Percentiles rank a stretch among this genome's conserved stretches.
Evolutionary conservation across 768 basidiomycete species (phyloP).

Genomic region (Pulveroboletus sp.): DNA sequence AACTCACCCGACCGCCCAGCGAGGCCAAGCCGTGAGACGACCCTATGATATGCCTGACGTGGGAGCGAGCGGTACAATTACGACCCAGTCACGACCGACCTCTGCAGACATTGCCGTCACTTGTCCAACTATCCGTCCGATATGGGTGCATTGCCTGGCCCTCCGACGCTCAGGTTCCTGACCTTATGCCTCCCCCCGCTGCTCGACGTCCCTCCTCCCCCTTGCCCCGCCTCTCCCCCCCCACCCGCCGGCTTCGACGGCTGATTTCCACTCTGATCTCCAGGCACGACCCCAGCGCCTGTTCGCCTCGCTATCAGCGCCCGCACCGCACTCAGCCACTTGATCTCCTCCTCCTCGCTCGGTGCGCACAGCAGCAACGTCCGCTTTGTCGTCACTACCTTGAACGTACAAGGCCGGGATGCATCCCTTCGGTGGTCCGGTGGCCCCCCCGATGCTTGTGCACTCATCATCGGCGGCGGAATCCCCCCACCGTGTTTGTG

Average conservation of each 20-base stretch:
- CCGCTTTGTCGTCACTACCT: slow-evolving; percentile 92
- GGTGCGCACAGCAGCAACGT: slow-evolving; percentile 89
- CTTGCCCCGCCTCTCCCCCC: no score
- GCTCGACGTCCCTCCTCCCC: slow-evolving; percentile 22
- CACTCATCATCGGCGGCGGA: slow-evolving; percentile 29
- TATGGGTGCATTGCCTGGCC: slow-evolving; percentile 31
- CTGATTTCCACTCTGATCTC: slow-evolving; percentile 32
- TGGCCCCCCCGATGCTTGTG: slow-evolving; percentile 34
- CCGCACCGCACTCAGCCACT: slow-evolving; percentile 93
- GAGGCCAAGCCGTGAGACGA: slow-evolving; percentile 5
- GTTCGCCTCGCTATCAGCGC: slow-evolving; percentile 79
- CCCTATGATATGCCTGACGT: slow-evolving; percentile 17
- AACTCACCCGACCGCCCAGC: background rate
- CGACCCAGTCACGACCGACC: no score
- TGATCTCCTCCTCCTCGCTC: slow-evolving; percentile 95
- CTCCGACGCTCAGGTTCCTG: slow-evolving; percentile 45
- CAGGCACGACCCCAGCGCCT: slow-evolving; percentile 47
- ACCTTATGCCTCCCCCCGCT: slow-evolving; percentile 43
- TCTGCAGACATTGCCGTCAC: slow-evolving; percentile 13
- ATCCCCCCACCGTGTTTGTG: slow-evolving; percentile 39
- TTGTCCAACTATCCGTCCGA: slow-evolving; percentile 27
- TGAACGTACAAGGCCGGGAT: slow-evolving; percentile 68
- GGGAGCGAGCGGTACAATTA: no score
- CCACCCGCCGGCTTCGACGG: slow-evolving; percentile 10
- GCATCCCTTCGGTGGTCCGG: slow-evolving; percentile 42